Evolutionary conservation across 2,329 filamentous ascomycete species (phyloP).

Genomic region (Zasmidium citrigriseum): DNA sequence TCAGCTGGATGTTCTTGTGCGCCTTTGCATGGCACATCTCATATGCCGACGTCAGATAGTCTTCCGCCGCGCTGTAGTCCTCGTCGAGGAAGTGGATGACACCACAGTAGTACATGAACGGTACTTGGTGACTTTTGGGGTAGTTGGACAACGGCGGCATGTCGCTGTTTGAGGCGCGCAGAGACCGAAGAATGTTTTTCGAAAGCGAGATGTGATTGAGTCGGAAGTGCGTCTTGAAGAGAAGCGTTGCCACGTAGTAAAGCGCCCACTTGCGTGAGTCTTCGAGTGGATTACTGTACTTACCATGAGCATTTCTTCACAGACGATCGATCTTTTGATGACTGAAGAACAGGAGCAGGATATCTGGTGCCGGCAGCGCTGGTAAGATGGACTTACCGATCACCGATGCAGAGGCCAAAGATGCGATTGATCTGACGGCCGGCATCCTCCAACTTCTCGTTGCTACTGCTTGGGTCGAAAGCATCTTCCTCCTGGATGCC

Average conservation of each 20-base stretch:
- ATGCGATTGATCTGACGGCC: conserved; percentile 88
- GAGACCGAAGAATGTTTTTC: conserved; percentile 82
- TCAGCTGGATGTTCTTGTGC: conserved; percentile 80
- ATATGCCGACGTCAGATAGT: conserved; percentile 78
- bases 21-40: conserved; percentile 72
- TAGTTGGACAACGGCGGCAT: conserved; percentile 79
- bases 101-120: conserved; percentile 94
- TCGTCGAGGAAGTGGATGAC: conserved; percentile 94
- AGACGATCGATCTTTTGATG: neutral
- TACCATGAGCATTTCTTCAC: conserved; percentile 25
- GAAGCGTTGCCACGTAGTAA: conserved; percentile 88
- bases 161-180: conserved; percentile 69
- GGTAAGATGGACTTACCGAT: conserved; percentile 63
- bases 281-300: conserved; percentile 70
- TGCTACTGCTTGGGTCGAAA: conserved; percentile 71
- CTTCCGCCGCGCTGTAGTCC: conserved; percentile 82
- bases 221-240: conserved; percentile 96
- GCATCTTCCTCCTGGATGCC: conserved; percentile 83
- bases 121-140: conserved; percentile 87
- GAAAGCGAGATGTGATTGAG: conserved; percentile 86
- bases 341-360: neutral
- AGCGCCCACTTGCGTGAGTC: conserved; percentile 98
- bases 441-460: conserved; percentile 86
- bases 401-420: conserved; percentile 85
- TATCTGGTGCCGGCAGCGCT: neutral